These are phyloP conservation scores for Phylloporus sp. DNA, from an alignment of 768 basidiomycete genomes.

Conservation along the genomic window DNA sequence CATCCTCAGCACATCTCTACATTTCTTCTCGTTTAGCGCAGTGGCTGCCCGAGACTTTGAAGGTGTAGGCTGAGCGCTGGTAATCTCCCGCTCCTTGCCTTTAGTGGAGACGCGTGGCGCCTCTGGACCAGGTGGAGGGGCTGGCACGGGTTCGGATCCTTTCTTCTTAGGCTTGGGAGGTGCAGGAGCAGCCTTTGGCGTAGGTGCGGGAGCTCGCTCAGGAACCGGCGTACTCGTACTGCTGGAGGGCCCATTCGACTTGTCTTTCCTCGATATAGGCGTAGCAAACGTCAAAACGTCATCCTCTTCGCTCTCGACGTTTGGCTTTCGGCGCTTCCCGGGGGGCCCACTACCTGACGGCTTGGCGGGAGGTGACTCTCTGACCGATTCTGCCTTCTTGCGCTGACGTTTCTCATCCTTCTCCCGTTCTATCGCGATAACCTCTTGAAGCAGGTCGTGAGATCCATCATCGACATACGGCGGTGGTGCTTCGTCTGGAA, in stretches of 20 bases:
- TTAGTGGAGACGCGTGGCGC: constrained; percentile 47
- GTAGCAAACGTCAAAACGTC: constrained; percentile 60
- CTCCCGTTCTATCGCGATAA: constrained; percentile 72
- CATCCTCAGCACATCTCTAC: constrained; percentile 60
- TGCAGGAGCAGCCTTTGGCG: constrained; percentile 23
- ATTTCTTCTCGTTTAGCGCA: constrained; percentile 79
- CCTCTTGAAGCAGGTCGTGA: constrained; percentile 75
- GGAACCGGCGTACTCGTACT: constrained; percentile 39
- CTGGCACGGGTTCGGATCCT: constrained; percentile 23
- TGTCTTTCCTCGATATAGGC: constrained; percentile 53
- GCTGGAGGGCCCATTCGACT: constrained; percentile 30
- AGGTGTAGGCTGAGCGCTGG: constrained; percentile 30
- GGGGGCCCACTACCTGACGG: constrained; percentile 35
- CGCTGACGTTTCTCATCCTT: constrained; percentile 50
- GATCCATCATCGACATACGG: constrained; percentile 78
- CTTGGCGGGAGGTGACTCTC: constrained; percentile 35
- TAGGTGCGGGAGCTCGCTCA: constrained; percentile 25
- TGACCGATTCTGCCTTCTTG: constrained; percentile 36
- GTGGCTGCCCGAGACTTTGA: constrained; percentile 40
- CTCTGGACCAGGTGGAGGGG: constrained; percentile 17
- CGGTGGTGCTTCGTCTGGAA: constrained; percentile 47
- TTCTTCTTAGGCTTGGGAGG: constrained; percentile 43
- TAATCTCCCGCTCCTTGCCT: constrained; percentile 69
- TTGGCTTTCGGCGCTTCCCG: constrained; percentile 56
- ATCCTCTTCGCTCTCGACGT: constrained; percentile 45